Conservation (phyloP, 768 basidiomycete genomes). For the Tricholoma hemisulphureum region DNA sequence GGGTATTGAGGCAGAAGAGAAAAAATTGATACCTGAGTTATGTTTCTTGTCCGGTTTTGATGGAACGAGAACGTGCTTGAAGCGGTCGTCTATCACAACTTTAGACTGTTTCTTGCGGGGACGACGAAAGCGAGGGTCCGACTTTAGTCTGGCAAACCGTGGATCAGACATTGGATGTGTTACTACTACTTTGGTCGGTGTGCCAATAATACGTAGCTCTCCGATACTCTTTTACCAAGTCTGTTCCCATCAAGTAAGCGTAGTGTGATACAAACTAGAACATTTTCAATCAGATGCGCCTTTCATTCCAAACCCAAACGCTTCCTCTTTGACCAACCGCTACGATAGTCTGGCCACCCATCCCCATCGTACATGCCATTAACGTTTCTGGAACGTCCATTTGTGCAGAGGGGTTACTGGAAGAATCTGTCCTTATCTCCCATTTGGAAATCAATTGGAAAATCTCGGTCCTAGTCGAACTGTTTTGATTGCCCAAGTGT, state of each 20-base stretch:
- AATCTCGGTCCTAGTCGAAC: not conserved
- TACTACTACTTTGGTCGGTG: not conserved
- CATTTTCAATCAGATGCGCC: too few species aligned
- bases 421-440: slow-evolving; percentile 16
- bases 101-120: slow-evolving; percentile 79
- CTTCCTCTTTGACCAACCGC: slow-evolving; percentile 40
- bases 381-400: slow-evolving; percentile 24
- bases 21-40: slow-evolving; percentile 4
- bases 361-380: slow-evolving; percentile 42
- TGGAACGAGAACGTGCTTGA: slow-evolving; percentile 71
- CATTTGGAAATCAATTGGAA: slow-evolving; percentile 17
- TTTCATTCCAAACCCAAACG: slow-evolving; percentile 40
- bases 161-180: slow-evolving; percentile 63
- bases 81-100: slow-evolving; percentile 88
- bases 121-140: slow-evolving; percentile 90
- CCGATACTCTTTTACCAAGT: too few species aligned
- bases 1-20: not conserved
- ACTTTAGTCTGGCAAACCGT: slow-evolving; percentile 82
- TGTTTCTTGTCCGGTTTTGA: slow-evolving; percentile 35
- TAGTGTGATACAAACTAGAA: too few species aligned
- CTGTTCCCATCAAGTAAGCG: too few species aligned
- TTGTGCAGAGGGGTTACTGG: not conserved
- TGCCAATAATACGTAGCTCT: too few species aligned
- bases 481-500: slow-evolving; percentile 24
- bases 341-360: slow-evolving; percentile 40